Base-by-base conservation (phyloP, 2,329 filamentous ascomycete genomes). In the Hymenoscyphus occultus region DNA sequence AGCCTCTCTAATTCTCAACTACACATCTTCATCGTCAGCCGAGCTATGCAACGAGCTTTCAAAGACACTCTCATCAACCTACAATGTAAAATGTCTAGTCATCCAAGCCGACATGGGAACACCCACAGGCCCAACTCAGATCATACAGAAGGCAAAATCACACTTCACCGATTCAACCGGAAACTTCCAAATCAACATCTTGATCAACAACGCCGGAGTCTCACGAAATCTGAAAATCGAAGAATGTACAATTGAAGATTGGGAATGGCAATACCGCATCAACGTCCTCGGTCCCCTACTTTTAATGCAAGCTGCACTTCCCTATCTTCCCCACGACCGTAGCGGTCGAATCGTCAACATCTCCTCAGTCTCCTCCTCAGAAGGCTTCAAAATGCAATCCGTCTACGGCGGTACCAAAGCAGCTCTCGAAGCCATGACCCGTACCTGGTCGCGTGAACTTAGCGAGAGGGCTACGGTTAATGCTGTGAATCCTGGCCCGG, bases 161-260 rank as follows among this genome's bases (percentile, higher is more conserved):
- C 80, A 86, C 73, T 88, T 90, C 77, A 64, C 82, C 9, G 75
- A 82, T 64, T 80, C 83, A 35, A 65, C 72, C 59, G 71, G 70
- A 5, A 74, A 78, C 65, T 85, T 92, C 75, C 86, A 89, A 72
- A 83, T 96, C 73, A 91, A 96, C 78, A 91, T 96, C 67, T 80
- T 96, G 62, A 81, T 96, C 80, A 96, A 96, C 83, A 96, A 96
- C 76, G 92, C 93, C 39, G 93, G 91, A 62, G 80, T 88, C 6
- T 80, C 85, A 39, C 79, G 84, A 48, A 94, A 95, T 78, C 84
- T 88, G 71, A 76, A 80, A 32, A 78, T 90, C 31, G 83, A 85
- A 60, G 84, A 90, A 35, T 84, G 92, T 68, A 84, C 83, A 3
- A 74, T 82, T 5, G 81, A 82, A 13, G 84, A 93, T 72, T 96